Evolutionary conservation across 208 protist genomes (phyloP).

Genomic region (Trichomonas vaginalis): DNA sequence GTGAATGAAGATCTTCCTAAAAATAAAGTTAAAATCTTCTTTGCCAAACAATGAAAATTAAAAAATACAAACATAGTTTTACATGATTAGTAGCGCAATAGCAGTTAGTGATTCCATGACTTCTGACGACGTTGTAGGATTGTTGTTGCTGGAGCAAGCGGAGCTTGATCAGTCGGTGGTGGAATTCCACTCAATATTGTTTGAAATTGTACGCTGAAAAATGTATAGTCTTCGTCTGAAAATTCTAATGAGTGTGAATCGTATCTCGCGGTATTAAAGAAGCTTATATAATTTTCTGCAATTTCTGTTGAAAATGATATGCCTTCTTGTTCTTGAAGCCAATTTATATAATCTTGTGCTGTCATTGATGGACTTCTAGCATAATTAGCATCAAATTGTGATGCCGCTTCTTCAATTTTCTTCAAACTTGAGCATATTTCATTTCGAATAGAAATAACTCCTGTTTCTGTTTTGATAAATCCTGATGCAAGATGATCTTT

Average conservation of each 20-base stretch:
- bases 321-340: neutral
- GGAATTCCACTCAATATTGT: neutral
- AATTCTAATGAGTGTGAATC: neutral
- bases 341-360: neutral
- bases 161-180: neutral
- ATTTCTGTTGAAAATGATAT: neutral
- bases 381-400: neutral
- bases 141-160: neutral
- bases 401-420: neutral
- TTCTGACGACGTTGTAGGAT: neutral
- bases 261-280: neutral
- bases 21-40: too few species aligned
- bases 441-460: neutral
- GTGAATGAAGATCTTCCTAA: too few species aligned
- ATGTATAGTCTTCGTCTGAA: neutral
- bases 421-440: neutral
- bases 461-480: neutral
- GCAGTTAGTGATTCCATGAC: neutral
- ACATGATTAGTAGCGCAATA: too few species aligned
- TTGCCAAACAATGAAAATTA: too few species aligned
- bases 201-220: neutral
- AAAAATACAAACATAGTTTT: too few species aligned
- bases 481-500: neutral
- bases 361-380: neutral
- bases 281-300: neutral